Evolutionary conservation across 495 filamentous ascomycete genomes (phyloP).

Genomic region (Penicillium steckii): DNA sequence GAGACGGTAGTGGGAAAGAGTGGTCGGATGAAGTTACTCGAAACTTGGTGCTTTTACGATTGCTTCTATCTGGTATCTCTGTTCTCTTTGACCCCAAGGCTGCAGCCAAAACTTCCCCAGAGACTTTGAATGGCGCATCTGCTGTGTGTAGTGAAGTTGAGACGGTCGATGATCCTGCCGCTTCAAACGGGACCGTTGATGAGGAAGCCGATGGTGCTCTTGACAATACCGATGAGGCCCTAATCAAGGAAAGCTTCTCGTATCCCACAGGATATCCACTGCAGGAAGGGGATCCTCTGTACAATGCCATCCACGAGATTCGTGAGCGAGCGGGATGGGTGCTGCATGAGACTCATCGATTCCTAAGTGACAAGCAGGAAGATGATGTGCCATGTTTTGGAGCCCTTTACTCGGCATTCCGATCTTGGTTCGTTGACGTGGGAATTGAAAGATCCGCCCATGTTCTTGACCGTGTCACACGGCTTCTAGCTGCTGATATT

Average conservation of each 20-base stretch:
- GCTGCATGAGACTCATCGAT: constrained; percentile 79
- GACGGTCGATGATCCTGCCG: constrained; percentile 33
- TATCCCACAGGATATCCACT: constrained; percentile 88
- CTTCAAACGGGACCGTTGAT: constrained; percentile 46
- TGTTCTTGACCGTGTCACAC: constrained; percentile 80
- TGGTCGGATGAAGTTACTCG: constrained; percentile 97
- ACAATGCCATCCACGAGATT: constrained; percentile 73
- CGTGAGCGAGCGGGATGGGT: constrained; percentile 76
- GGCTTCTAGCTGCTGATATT: constrained; percentile 80
- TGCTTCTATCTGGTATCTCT: constrained; percentile 84
- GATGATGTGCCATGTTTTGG: constrained; percentile 97
- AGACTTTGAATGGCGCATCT: constrained; percentile 18
- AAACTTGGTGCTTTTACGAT: constrained; percentile 79
- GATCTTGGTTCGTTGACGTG: constrained; percentile 96
- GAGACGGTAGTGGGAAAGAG: constrained; percentile 93
- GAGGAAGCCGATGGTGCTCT: constrained; percentile 61
- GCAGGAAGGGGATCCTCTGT: constrained; percentile 57
- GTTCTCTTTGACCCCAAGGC: constrained; percentile 80
- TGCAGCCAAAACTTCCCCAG: constrained; percentile 47
- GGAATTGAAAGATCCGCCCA: constrained; percentile 95
- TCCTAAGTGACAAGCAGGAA: constrained; percentile 80
- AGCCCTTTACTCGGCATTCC: constrained; percentile 84
- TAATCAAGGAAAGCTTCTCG: constrained; percentile 74
- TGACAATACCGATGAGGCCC: constrained; percentile 75
- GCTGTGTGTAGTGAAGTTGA: constrained; percentile 37